A percentile compares a stretch with the other conserved stretches of the same genome.
Evolutionary conservation across 1,139 yeast genomes (phyloP).

Genomic region (Pichia sp.): DNA sequence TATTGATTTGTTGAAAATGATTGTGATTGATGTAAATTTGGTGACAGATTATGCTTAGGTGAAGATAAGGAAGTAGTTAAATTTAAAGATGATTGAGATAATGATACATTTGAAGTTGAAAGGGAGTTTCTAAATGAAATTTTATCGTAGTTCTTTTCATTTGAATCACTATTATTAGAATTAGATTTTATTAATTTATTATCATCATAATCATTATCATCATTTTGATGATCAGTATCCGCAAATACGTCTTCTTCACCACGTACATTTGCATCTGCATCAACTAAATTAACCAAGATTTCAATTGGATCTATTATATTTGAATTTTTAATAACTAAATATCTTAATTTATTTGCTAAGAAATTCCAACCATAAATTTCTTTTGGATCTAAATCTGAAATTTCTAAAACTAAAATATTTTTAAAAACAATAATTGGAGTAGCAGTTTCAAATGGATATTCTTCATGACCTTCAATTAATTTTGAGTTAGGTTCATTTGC

Average conservation of each 20-base stretch:
- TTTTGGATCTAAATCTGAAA: slow-evolving; percentile 55
- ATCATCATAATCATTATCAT: slow-evolving; percentile 6
- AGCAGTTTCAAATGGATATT: slow-evolving; percentile 65
- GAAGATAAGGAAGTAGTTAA: slow-evolving; percentile 6
- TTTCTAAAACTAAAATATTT: slow-evolving; percentile 55
- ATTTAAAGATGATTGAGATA: slow-evolving; percentile 7
- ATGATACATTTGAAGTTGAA: slow-evolving; percentile 5
- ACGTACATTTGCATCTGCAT: slow-evolving; percentile 47
- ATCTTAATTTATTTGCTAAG: slow-evolving; percentile 49
- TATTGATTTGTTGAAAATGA: slow-evolving; percentile 18
- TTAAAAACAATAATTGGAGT: slow-evolving; percentile 57
- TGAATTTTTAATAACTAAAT: slow-evolving; percentile 46
- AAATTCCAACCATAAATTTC: slow-evolving; percentile 62
- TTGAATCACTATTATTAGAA: slow-evolving; percentile 6
- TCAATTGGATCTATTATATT: slow-evolving; percentile 48
- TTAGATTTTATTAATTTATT: slow-evolving; percentile 7
- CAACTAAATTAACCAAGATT: slow-evolving; percentile 46
- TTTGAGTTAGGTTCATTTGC: slow-evolving; percentile 54
- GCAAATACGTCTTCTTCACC: slow-evolving; percentile 15
- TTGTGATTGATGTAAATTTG: slow-evolving; percentile 16
- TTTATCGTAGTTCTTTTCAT: background rate
- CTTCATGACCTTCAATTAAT: slow-evolving; percentile 56
- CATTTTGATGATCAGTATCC: background rate
- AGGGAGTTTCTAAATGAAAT: background rate
- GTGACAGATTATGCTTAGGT: slow-evolving; percentile 20